These are phyloP conservation scores for Prunus yedoensis DNA, from an alignment of 331 rosid genomes.

Conservation along the genomic window DNA sequence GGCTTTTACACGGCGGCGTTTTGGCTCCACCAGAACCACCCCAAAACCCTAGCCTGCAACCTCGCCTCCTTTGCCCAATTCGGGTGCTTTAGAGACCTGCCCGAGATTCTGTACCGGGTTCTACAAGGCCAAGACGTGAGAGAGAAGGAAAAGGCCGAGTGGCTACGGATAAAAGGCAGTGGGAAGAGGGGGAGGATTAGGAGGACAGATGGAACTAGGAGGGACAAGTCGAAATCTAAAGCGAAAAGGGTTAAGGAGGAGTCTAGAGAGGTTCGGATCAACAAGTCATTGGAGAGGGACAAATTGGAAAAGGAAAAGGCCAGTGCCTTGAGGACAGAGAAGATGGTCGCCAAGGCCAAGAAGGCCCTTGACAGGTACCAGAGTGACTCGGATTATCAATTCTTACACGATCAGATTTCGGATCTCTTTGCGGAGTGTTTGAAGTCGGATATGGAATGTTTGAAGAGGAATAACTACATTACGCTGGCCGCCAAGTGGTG, in stretches of 20 bases:
- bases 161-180: background rate
- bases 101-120: slow-evolving; percentile 13
- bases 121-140: slow-evolving; percentile 4
- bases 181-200: background rate
- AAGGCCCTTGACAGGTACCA: slow-evolving; percentile 3
- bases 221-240: background rate
- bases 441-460: slow-evolving; percentile 7
- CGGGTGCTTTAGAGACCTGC: slow-evolving; percentile 13
- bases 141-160: slow-evolving; percentile 4
- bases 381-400: slow-evolving; percentile 1
- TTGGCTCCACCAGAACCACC: slow-evolving; percentile 18
- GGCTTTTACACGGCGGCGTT: slow-evolving; percentile 17
- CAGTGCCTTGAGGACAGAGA: slow-evolving; percentile 5
- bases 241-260: background rate
- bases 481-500: slow-evolving; percentile 19
- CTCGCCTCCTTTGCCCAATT: slow-evolving; percentile 1
- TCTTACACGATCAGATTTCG: slow-evolving; percentile 1
- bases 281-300: background rate
- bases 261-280: background rate
- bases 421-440: slow-evolving; percentile 12
- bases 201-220: too few species aligned
- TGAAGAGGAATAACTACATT: background rate
- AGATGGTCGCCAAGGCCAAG: slow-evolving; percentile 6
- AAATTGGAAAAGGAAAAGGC: background rate
- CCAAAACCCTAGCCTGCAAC: slow-evolving; percentile 21